Evolutionary conservation across 495 filamentous ascomycete genomes (phyloP).

Genomic region (Penicillium macrosclerotiorum): DNA sequence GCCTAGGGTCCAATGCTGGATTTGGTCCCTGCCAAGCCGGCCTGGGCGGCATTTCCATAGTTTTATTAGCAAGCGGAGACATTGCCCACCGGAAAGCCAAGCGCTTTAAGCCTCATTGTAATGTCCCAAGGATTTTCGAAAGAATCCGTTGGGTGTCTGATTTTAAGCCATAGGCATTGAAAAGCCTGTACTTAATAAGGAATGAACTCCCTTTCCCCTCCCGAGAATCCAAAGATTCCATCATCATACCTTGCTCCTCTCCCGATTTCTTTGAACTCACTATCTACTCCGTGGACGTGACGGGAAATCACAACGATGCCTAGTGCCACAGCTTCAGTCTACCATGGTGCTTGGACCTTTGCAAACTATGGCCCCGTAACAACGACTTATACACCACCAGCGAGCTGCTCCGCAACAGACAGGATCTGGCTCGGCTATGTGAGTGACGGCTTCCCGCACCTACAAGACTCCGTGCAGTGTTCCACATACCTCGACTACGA

Average conservation of each 20-base stretch:
- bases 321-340: neutral
- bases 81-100: constrained; percentile 11
- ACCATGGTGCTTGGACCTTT: constrained; percentile 10
- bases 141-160: neutral
- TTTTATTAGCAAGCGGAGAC: constrained; percentile 7
- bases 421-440: neutral
- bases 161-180: too few species aligned
- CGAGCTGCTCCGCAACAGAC: constrained; percentile 4
- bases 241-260: neutral
- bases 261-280: neutral
- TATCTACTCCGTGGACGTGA: neutral
- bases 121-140: neutral
- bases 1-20: neutral
- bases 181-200: too few species aligned
- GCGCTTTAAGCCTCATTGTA: constrained; percentile 8
- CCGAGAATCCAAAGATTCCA: too few species aligned
- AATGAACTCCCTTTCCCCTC: too few species aligned
- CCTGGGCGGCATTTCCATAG: neutral
- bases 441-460: neutral
- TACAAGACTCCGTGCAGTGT: neutral
- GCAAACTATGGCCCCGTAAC: constrained; percentile 8
- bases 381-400: constrained; percentile 8
- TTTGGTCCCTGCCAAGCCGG: constrained; percentile 12
- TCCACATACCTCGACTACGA: neutral
- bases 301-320: constrained; percentile 1